phyloP scores from a whole-genome alignment of 495 filamentous ascomycete species.

The Bombardia bombarda region DNA sequence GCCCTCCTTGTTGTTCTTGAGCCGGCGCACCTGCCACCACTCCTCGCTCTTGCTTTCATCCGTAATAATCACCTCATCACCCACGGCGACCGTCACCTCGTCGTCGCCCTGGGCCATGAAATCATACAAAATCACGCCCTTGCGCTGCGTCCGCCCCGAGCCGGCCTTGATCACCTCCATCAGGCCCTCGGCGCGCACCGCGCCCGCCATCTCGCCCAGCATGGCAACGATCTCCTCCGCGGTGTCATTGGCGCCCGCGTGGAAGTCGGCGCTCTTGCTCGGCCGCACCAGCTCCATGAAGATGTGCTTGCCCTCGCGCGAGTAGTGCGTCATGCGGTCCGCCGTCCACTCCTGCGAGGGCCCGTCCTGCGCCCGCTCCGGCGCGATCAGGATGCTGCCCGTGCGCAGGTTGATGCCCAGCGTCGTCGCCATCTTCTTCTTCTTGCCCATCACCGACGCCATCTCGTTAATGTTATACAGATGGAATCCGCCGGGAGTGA shows the following conservation, averaged over 20 bases:
- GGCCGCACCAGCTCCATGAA: constrained; percentile 89
- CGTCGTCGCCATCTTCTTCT: constrained; percentile 95
- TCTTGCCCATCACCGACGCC: constrained; percentile 86
- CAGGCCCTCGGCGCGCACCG: constrained; percentile 72
- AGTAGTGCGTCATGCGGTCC: constrained; percentile 89
- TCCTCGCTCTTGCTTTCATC: constrained; percentile 91
- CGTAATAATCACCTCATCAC: constrained; percentile 84
- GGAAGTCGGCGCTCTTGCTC: constrained; percentile 90
- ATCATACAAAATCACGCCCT: constrained; percentile 84
- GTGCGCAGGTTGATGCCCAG: constrained; percentile 82
- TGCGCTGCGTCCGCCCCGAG: constrained; percentile 54
- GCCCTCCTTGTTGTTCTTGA: constrained; percentile 90
- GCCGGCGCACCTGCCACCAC: constrained; percentile 91
- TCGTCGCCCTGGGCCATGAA: constrained; percentile 95
- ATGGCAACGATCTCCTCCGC: constrained; percentile 84
- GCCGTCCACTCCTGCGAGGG: constrained; percentile 87
- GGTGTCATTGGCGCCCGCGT: constrained; percentile 94
- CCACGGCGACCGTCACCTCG: constrained; percentile 85
- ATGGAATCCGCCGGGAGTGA: constrained; percentile 72
- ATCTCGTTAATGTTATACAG: constrained; percentile 97
- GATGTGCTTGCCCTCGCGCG: constrained; percentile 94
- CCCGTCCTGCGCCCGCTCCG: constrained; percentile 71
- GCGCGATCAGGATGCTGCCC: constrained; percentile 82
- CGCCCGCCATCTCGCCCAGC: constrained; percentile 84
- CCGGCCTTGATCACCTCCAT: constrained; percentile 80